Evolutionary conservation across 176 grass and related monocot genomes (phyloP), one percentile per base, ranked within the genome.

Genomic region (Typha latifolia): DNA sequence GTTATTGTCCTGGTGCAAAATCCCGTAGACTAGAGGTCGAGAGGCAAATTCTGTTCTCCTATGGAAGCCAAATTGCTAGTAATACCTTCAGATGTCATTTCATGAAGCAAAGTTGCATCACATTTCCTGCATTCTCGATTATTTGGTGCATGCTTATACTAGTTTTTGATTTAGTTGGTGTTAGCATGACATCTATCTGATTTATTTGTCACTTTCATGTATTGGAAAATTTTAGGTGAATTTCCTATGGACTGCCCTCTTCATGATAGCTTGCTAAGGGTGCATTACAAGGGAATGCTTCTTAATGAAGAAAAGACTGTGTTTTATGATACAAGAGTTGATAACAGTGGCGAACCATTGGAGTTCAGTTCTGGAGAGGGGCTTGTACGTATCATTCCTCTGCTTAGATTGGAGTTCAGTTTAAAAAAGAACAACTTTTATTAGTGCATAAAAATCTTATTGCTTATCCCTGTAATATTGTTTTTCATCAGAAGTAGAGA

Each of bases 231-330:
- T 72, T 78, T 62, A 97, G 93, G 93, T 79, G 93, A 97, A 70
- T 97, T 97, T 84, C 93, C 93, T 43, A 97, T 97, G 88, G 93
- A 97, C 61, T 97, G 93, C 51, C 93, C 93, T 74, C 93, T 97
- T 86, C 93, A 97, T 53, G 93, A 97, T 76, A 97, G 93, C 78
- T 90, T 92, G 52, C 80, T 97, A 86, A 86, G 49, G 59, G 93
- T 97, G 55, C 93, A 97, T 80, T 97, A 97, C 67, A 97, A 86
- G 55, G 93, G 88, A 50, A 92, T 82, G 55, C 80, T 97, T 56
- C 72, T 89, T 82, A 85, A 92, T 80, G 83, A 89, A 89, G 76
- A 87, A 63, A 97, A 90, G 67, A 86, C 82, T 0, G 76, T 97
- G 81, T 97, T 97, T 87, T 97, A 92, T 84, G 85, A 97, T 80